Evolutionary conservation across 345 rosid genomes (phyloP).

Genomic region (Geranium rotundifolium): DNA sequence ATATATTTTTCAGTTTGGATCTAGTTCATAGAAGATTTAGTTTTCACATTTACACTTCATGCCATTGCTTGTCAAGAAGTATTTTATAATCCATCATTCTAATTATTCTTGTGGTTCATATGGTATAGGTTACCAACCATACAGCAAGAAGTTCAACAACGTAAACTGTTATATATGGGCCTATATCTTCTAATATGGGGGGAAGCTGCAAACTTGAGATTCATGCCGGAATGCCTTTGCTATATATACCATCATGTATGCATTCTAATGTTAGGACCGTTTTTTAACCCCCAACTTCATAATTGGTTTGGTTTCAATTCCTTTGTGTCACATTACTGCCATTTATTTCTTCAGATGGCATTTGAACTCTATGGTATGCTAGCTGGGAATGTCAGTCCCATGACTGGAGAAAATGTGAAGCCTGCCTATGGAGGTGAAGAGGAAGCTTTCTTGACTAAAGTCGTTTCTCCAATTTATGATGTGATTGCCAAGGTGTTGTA

Average conservation of each 20-base stretch:
- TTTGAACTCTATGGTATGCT: conserved; percentile 96
- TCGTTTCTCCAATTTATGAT: conserved; percentile 80
- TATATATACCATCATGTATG: conserved; percentile 98
- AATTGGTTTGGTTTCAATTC: not conserved
- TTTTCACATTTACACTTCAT: not conserved
- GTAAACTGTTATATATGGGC: conserved; percentile 90
- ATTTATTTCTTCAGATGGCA: conserved; percentile 60
- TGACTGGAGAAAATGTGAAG: conserved; percentile 95
- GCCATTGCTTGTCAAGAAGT: not conserved
- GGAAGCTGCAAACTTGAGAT: conserved; percentile 96
- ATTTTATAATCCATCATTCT: conserved; percentile 2
- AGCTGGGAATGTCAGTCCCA: conserved; percentile 94
- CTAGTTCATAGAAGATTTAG: no score
- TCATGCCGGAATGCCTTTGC: conserved; percentile 99
- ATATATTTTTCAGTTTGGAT: no score
- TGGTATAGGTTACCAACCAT: conserved; percentile 90
- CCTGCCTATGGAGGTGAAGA: conserved; percentile 98
- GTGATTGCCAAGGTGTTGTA: conserved; percentile 61
- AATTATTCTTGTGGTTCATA: conserved; percentile 9
- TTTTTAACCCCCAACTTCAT: not conserved
- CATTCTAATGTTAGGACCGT: conserved; percentile 1
- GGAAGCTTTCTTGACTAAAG: conserved; percentile 88
- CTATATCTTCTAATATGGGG: conserved; percentile 98
- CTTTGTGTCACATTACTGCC: not conserved
- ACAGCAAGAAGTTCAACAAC: conserved; percentile 98